Percentiles rank a stretch among this genome's conserved stretches.
phyloP scores from a whole-genome alignment of 371 early-diverging fungal genomes.

The Entomophthora muscae region DNA sequence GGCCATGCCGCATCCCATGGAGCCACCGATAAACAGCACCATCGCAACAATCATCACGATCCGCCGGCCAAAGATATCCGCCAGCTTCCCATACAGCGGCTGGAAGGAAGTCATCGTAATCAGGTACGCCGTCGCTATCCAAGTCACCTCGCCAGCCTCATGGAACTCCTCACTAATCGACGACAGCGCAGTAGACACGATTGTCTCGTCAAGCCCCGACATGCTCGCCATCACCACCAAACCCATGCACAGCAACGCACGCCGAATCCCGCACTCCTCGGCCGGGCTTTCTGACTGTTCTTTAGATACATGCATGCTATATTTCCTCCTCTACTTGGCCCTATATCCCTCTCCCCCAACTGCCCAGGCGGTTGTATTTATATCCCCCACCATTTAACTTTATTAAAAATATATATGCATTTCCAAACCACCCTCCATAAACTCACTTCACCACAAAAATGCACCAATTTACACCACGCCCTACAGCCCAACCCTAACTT shows the following conservation, averaged over 20 bases:
- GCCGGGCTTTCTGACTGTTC: no score
- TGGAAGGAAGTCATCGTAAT: conserved; percentile 56
- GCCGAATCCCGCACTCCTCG: no score
- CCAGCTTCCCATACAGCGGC: conserved; percentile 37
- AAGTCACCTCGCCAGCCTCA: conserved; percentile 22
- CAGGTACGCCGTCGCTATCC: conserved; percentile 59
- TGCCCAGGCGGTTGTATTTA: no score
- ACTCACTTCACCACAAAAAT: no score
- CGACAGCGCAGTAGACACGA: conserved; percentile 58
- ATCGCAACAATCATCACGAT: conserved; percentile 30
- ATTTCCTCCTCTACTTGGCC: no score
- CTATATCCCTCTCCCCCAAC: no score
- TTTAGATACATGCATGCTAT: no score
- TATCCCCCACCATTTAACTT: no score
- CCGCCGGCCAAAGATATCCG: conserved; percentile 52
- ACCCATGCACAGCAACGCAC: background rate
- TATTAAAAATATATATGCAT: no score
- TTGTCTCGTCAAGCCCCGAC: conserved; percentile 31
- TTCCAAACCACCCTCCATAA: no score
- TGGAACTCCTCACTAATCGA: conserved; percentile 52
- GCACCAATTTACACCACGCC: no score
- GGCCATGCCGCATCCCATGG: conserved; percentile 33
- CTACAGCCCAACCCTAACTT: no score
- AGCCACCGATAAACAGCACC: conserved; percentile 31
- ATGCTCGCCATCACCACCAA: background rate